Base-by-base conservation (phyloP, 495 filamentous ascomycete genomes). In the Aspergillus incahuasiensis region DNA sequence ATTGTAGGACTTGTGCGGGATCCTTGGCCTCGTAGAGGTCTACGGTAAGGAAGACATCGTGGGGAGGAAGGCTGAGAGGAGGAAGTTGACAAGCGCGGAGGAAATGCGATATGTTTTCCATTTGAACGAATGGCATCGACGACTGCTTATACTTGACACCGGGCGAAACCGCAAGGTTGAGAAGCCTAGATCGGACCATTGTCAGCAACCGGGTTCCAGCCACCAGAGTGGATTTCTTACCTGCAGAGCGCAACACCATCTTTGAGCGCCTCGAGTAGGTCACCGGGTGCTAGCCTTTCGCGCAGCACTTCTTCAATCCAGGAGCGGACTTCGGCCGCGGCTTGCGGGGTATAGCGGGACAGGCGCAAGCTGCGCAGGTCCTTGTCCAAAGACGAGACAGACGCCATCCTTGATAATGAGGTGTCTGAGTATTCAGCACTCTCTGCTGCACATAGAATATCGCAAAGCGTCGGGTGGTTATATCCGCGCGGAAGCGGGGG, bases 101-200 rank as follows among this genome's bases (percentile, higher is more conserved):
- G 74, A 97, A 99, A 66, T 94, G 89, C 8, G 92, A 95, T 64
- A 99, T 96, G 63, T 99, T 97, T 68, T 99, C 94, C 94, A 96
- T 97, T 71, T 97, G 95, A 30, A 97, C 92, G 71, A 98, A 98
- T 3, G 94, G 94, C 91, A 97, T 97, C 22, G 84, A 64, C 0
- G 90, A 95, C 55, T 83, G 78, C 72, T 96, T 96, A 71, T 79
- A 88, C 48, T 77, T 78, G 68, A 95, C 83, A 39, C 88, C 88
- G 9, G 91, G 87, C 8, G 86, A 86, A 49, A 92, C 75, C 44
- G 82, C 89, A 51, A 91, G 79, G 64, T 96, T 98, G 55, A 89
- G 80, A 39, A 98, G 84, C 63, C 92, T 96, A 56, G 19, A 25
- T 12, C 32, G 21, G 7, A 22, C 20, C 5, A 25, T 16, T 41